A percentile compares a stretch with the other conserved stretches of the same genome.
phyloP scores from a whole-genome alignment of 257 asterid species.

The Scutellaria barbata region DNA sequence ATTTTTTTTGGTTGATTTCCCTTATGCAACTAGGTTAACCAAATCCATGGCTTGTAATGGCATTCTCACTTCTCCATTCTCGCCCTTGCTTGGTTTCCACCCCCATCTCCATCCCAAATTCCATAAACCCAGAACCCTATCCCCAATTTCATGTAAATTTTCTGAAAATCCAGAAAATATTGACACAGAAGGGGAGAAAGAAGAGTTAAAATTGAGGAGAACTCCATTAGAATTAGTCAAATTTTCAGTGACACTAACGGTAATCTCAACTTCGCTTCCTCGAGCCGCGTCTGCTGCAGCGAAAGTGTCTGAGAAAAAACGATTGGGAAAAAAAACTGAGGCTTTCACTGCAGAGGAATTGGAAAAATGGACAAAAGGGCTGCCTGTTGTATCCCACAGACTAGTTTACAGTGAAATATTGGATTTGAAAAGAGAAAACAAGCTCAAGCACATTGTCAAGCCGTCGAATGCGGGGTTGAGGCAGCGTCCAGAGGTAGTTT shows the following conservation, averaged over 20 bases:
- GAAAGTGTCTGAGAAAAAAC: slow-evolving; percentile 65
- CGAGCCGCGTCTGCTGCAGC: slow-evolving; percentile 65
- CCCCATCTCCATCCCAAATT: slow-evolving; percentile 24
- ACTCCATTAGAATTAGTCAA: slow-evolving; percentile 52
- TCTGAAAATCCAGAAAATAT: slow-evolving; percentile 19
- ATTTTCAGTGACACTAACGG: slow-evolving; percentile 68
- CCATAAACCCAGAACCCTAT: slow-evolving; percentile 40
- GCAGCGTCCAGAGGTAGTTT: slow-evolving; percentile 72
- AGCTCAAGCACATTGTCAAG: slow-evolving; percentile 77
- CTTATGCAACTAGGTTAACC: slow-evolving; percentile 21
- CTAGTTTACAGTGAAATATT: slow-evolving; percentile 73
- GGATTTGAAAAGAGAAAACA: slow-evolving; percentile 69
- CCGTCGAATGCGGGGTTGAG: slow-evolving; percentile 56
- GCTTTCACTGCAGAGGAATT: slow-evolving; percentile 68
- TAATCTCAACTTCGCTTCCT: slow-evolving; percentile 72
- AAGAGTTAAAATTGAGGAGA: slow-evolving; percentile 45
- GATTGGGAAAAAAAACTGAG: slow-evolving; percentile 45
- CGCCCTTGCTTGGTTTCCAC: slow-evolving; percentile 41
- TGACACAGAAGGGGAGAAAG: slow-evolving; percentile 34
- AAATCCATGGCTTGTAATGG: slow-evolving; percentile 56
- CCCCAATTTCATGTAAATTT: slow-evolving; percentile 48
- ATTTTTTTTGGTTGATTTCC: not conserved
- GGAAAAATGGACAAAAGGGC: slow-evolving; percentile 79
- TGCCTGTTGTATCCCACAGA: slow-evolving; percentile 79
- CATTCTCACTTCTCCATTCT: slow-evolving; percentile 49